Evolutionary conservation across 805 yeast species (phyloP).

Genomic region (Yarrowia sp.): DNA sequence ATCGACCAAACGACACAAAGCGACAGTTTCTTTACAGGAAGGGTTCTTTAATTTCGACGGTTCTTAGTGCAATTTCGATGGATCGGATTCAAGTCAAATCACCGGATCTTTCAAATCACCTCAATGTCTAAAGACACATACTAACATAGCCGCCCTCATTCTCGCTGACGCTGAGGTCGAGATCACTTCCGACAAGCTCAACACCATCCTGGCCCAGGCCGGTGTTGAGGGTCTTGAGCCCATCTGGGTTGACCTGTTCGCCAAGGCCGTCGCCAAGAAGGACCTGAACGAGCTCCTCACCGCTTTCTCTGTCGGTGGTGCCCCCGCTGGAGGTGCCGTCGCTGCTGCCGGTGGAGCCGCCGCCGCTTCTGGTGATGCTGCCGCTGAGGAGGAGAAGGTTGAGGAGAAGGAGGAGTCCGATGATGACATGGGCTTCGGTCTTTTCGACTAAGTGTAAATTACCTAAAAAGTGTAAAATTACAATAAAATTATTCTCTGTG

Average conservation of each 20-base stretch:
- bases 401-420: constrained; percentile 59
- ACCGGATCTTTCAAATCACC: background rate
- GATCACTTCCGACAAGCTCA: constrained; percentile 82
- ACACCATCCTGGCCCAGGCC: constrained; percentile 76
- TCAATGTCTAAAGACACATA: background rate
- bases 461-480: constrained; percentile 20
- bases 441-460: constrained; percentile 64
- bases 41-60: no score
- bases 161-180: constrained; percentile 96
- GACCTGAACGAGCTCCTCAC: constrained; percentile 78
- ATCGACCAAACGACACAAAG: no score
- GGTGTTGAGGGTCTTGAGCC: constrained; percentile 69
- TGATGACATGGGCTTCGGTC: constrained; percentile 94
- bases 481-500: constrained; percentile 26
- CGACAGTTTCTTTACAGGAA: no score
- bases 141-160: constrained; percentile 77
- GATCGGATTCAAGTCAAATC: background rate
- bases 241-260: constrained; percentile 84
- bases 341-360: constrained; percentile 61
- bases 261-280: constrained; percentile 84
- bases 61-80: background rate
- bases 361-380: constrained; percentile 64
- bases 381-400: constrained; percentile 54
- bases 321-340: constrained; percentile 64
- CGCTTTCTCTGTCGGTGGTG: constrained; percentile 64